Evolutionary conservation across 441 rosid genomes (phyloP).

Genomic region (Euphorbia schlechtendalii): DNA sequence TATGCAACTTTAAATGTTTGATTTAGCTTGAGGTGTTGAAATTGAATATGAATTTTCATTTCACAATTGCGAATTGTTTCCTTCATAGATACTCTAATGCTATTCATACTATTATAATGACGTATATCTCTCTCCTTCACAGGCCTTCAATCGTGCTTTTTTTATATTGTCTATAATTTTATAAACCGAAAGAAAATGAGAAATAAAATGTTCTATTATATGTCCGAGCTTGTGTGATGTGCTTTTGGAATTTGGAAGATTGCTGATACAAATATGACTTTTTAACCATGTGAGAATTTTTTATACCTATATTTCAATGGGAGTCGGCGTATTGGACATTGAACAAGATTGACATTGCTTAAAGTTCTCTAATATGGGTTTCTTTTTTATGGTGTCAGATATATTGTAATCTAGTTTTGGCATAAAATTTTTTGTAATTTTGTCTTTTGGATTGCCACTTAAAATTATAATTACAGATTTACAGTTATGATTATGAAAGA

Average conservation of each 20-base stretch:
- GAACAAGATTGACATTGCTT: background rate
- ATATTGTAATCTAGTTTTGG: background rate
- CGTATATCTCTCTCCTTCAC: background rate
- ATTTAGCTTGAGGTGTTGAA: background rate
- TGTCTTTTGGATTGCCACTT: too few relatives aligned
- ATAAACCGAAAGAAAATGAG: too few relatives aligned
- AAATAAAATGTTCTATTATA: background rate
- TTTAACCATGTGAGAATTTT: background rate
- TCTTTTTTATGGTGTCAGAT: background rate
- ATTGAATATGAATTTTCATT: background rate
- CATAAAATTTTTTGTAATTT: too few relatives aligned
- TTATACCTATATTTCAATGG: background rate
- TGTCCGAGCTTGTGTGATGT: background rate
- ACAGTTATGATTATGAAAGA: too few relatives aligned
- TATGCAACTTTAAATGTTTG: slow-evolving; percentile 16
- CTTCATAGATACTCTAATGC: background rate
- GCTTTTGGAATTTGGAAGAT: background rate
- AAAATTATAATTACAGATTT: too few relatives aligned
- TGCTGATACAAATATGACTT: background rate
- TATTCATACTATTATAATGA: background rate
- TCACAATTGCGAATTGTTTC: background rate
- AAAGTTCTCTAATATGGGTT: too few relatives aligned
- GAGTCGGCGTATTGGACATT: background rate
- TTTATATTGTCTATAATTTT: background rate
- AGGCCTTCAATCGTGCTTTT: too few relatives aligned